Percentiles rank a stretch among this genome's conserved stretches.
Evolutionary conservation across 2,329 filamentous ascomycete species (phyloP).

Genomic region (Aureobasidium sp.): DNA sequence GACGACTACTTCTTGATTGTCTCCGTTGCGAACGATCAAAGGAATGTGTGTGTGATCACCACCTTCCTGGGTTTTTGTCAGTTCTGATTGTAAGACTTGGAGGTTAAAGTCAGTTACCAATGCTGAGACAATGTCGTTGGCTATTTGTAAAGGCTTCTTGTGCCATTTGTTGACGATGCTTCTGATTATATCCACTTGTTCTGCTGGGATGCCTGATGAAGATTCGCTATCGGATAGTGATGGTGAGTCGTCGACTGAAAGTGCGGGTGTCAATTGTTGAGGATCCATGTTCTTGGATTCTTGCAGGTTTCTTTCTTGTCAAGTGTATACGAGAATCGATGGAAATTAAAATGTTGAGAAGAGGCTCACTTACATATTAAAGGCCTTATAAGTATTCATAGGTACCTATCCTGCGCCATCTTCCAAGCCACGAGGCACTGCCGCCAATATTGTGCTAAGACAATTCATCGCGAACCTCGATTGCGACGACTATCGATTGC

Average conservation of each 20-base stretch:
- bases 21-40: conserved; percentile 17
- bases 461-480: background rate
- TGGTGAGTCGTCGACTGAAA: background rate
- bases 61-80: conserved; percentile 3
- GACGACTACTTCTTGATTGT: conserved; percentile 19
- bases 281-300: background rate
- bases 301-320: background rate
- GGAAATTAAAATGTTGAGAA: background rate
- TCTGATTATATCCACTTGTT: conserved; percentile 17
- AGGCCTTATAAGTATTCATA: background rate
- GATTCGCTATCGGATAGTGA: background rate
- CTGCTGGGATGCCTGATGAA: conserved; percentile 3
- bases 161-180: conserved; percentile 20
- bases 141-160: conserved; percentile 18
- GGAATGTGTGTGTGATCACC: conserved; percentile 21
- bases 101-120: background rate
- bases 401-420: background rate
- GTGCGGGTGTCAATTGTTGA: conserved; percentile 4
- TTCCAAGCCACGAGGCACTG: conserved; percentile 10
- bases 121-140: conserved; percentile 18
- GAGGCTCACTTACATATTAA: background rate
- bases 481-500: background rate
- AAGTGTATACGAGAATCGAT: background rate
- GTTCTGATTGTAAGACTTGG: background rate
- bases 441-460: background rate